phyloP scores from a whole-genome alignment of 2,329 filamentous ascomycete genomes.

The Hirsutella rhossiliensis region DNA sequence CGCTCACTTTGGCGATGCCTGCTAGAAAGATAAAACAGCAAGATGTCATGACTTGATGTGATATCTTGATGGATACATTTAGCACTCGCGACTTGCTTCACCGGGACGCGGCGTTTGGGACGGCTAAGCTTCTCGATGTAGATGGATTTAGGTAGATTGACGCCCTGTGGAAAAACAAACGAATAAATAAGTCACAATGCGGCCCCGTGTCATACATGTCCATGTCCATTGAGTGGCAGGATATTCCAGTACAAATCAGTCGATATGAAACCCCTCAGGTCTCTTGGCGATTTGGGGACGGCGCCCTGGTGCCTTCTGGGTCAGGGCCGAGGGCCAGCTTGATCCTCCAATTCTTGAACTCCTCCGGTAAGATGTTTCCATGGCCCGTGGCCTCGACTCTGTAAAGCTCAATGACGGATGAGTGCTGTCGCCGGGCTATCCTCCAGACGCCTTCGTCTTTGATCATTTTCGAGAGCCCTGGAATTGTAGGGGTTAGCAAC shows the following conservation, averaged over 20 bases:
- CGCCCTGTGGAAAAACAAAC: constrained; percentile 6
- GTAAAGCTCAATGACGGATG: constrained; percentile 58
- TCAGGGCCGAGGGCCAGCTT: constrained; percentile 29
- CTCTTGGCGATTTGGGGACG: not conserved
- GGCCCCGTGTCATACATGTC: not conserved
- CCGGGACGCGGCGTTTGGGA: constrained; percentile 5
- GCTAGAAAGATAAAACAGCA: not conserved
- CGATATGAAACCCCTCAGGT: not conserved
- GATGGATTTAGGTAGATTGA: constrained; percentile 8
- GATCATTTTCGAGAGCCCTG: constrained; percentile 52
- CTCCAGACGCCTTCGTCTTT: constrained; percentile 70
- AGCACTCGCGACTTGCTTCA: not conserved
- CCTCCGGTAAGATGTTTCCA: constrained; percentile 62
- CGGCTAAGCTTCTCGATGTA: constrained; percentile 3
- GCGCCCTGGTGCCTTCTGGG: not conserved
- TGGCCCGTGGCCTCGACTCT: constrained; percentile 62
- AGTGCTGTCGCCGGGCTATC: constrained; percentile 54
- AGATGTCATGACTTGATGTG: constrained; percentile 1
- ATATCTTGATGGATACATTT: constrained; percentile 1
- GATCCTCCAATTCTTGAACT: constrained; percentile 66
- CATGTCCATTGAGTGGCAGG: not conserved
- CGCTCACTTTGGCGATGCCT: not conserved
- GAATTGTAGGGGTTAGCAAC: not conserved
- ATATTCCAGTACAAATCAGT: not conserved
- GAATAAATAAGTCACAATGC: not conserved